phyloP scores from a whole-genome alignment of 495 filamentous ascomycete genomes.

The Jackrogersella minutella region DNA sequence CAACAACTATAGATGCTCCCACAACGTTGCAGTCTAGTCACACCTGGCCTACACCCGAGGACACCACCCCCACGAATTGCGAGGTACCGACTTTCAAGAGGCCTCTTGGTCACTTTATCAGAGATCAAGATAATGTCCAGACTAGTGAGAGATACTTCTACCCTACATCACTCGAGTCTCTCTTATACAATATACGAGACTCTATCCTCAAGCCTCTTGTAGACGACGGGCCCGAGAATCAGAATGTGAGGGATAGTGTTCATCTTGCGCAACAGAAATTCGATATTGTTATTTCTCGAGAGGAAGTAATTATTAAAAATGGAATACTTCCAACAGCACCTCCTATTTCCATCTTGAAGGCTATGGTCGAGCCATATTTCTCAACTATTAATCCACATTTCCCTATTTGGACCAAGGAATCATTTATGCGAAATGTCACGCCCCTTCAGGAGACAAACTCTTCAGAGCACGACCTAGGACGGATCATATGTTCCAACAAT shows the following conservation, averaged over 20 bases:
- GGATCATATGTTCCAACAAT: conserved; percentile 27
- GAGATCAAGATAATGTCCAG: conserved; percentile 2
- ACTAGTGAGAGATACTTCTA: conserved; percentile 17
- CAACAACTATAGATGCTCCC: not conserved
- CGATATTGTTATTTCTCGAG: conserved; percentile 4
- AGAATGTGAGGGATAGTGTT: conserved; percentile 13
- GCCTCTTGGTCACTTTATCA: conserved; percentile 25
- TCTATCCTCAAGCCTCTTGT: conserved; percentile 14
- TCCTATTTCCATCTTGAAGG: conserved; percentile 25
- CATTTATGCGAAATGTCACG: conserved; percentile 3
- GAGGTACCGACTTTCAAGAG: conserved; percentile 15
- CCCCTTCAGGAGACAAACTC: not conserved
- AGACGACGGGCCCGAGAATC: not conserved
- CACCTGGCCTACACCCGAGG: conserved; percentile 24
- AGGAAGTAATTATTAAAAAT: conserved; percentile 5
- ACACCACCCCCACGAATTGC: not conserved
- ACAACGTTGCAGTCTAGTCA: not conserved
- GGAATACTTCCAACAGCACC: conserved; percentile 22
- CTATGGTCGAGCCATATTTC: conserved; percentile 33
- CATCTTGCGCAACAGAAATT: conserved; percentile 15
- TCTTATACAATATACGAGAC: conserved; percentile 20
- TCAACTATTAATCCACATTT: conserved; percentile 21
- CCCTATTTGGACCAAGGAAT: conserved; percentile 27
- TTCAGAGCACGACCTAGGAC: conserved; percentile 14
- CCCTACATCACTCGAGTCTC: conserved; percentile 19